These are phyloP conservation scores for Penicillium sp. DNA, from an alignment of 2,329 filamentous ascomycete species.

Conservation along the genomic window DNA sequence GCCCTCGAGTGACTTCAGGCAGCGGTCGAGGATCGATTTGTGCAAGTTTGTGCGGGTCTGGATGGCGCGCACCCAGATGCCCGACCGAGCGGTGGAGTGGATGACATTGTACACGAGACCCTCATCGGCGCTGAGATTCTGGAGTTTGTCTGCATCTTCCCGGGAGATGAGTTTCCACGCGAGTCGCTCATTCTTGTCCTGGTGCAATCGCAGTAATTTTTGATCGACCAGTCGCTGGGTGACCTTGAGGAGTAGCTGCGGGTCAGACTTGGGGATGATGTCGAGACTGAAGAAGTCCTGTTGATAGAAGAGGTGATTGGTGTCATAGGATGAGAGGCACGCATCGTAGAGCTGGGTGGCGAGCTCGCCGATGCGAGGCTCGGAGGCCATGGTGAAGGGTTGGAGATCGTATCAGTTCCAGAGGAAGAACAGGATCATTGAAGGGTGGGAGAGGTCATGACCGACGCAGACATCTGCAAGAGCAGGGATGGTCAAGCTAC, in stretches of 20 bases:
- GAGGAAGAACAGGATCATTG: conserved; percentile 27
- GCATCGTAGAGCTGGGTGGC: conserved; percentile 45
- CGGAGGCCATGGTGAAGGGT: conserved; percentile 28
- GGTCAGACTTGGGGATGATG: conserved; percentile 43
- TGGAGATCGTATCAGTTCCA: conserved; percentile 17
- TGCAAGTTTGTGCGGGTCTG: conserved; percentile 76
- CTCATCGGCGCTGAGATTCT: conserved; percentile 61
- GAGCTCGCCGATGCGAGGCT: conserved; percentile 36
- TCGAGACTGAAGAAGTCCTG: conserved; percentile 43
- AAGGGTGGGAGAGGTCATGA: conserved; percentile 27
- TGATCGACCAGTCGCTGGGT: conserved; percentile 45
- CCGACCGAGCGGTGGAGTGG: conserved; percentile 76
- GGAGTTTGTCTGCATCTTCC: conserved; percentile 46
- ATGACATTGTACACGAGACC: conserved; percentile 83
- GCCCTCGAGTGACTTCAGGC: conserved; percentile 75
- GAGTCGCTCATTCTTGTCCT: conserved; percentile 41
- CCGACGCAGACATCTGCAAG: conserved; percentile 23
- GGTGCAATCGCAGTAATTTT: conserved; percentile 45
- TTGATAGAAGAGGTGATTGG: conserved; percentile 46
- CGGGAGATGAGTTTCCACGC: conserved; percentile 48
- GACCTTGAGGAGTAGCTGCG: conserved; percentile 42
- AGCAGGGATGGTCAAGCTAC: conserved; percentile 11
- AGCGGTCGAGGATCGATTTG: conserved; percentile 73
- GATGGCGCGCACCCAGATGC: conserved; percentile 86
- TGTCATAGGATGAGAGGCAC: conserved; percentile 38